A percentile compares a stretch with the other conserved stretches of the same genome.
These are phyloP conservation scores for Rubus idaeus DNA, from an alignment of 306 rosid genomes.

Conservation along the genomic window DNA sequence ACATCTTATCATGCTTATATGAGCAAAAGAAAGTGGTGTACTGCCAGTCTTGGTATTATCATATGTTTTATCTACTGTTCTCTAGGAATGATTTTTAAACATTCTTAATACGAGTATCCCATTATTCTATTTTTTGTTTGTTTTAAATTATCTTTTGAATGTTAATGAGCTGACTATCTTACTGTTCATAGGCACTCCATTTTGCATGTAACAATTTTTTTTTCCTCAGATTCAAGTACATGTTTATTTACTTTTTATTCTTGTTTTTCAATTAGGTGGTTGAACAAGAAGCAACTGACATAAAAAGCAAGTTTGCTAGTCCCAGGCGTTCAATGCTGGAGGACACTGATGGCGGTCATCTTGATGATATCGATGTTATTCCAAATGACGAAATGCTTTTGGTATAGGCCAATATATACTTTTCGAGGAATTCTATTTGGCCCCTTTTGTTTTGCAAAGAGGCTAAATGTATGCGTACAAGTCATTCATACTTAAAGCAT, in stretches of 20 bases:
- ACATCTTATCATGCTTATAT: background rate
- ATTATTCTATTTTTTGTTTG: background rate
- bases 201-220: background rate
- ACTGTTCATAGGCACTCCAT: background rate
- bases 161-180: background rate
- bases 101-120: background rate
- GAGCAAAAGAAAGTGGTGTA: background rate
- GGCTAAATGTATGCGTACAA: background rate
- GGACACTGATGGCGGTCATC: slow-evolving; percentile 81
- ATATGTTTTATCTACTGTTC: background rate
- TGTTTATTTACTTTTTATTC: background rate
- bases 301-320: slow-evolving; percentile 73
- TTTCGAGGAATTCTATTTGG: slow-evolving; percentile 11
- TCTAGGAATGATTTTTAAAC: background rate
- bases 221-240: background rate
- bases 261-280: slow-evolving; percentile 46
- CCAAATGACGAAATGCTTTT: slow-evolving; percentile 93
- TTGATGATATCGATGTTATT: slow-evolving; percentile 95
- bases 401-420: slow-evolving; percentile 46
- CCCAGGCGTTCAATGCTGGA: slow-evolving; percentile 84
- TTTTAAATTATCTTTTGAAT: background rate
- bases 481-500: background rate
- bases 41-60: background rate
- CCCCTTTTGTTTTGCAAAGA: background rate
- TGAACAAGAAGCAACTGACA: slow-evolving; percentile 84